A percentile compares a stretch with the other conserved stretches of the same genome.
phyloP scores from a whole-genome alignment of 1,284 basidiomycete genomes.

The Hymenochaete sp. region DNA sequence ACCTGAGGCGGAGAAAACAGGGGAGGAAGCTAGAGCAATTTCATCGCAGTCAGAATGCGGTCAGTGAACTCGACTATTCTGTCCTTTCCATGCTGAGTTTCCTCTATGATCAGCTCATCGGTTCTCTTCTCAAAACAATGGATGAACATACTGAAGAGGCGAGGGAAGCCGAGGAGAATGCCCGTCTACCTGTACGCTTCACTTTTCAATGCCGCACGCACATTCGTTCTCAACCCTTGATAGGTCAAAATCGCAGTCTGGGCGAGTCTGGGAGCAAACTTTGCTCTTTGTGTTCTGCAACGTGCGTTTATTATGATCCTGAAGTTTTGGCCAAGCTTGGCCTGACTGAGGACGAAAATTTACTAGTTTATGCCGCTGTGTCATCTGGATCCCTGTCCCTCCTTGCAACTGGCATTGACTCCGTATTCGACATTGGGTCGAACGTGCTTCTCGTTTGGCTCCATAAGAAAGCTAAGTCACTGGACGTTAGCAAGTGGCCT shows the following conservation, averaged over 20 bases:
- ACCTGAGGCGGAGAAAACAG: conserved; percentile 45
- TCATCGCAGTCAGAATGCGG: conserved; percentile 79
- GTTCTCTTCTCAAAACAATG: conserved; percentile 80
- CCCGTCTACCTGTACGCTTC: conserved; percentile 51
- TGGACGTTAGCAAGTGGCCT: conserved; percentile 85
- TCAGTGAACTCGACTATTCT: conserved; percentile 27
- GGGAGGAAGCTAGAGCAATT: conserved; percentile 63
- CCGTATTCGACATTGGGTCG: conserved; percentile 86
- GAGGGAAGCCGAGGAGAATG: conserved; percentile 50
- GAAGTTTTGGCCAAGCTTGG: not conserved
- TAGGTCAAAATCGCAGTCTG: conserved; percentile 85
- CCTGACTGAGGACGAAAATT: not conserved
- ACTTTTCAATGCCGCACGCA: not conserved
- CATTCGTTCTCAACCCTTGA: conserved; percentile 20
- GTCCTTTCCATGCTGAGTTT: conserved; percentile 6
- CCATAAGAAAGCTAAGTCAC: conserved; percentile 61
- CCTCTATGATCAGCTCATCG: conserved; percentile 56
- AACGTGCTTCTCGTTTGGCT: conserved; percentile 82
- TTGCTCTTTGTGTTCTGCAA: conserved; percentile 60
- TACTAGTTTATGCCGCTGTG: conserved; percentile 75
- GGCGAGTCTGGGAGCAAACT: conserved; percentile 73
- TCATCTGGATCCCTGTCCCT: conserved; percentile 81
- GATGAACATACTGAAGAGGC: conserved; percentile 76
- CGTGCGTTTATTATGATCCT: conserved; percentile 34
- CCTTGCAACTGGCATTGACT: conserved; percentile 84